Evolutionary conservation across 1,284 basidiomycete species (phyloP), one percentile per base, ranked within the genome.

Genomic region (Naganishia sp.): DNA sequence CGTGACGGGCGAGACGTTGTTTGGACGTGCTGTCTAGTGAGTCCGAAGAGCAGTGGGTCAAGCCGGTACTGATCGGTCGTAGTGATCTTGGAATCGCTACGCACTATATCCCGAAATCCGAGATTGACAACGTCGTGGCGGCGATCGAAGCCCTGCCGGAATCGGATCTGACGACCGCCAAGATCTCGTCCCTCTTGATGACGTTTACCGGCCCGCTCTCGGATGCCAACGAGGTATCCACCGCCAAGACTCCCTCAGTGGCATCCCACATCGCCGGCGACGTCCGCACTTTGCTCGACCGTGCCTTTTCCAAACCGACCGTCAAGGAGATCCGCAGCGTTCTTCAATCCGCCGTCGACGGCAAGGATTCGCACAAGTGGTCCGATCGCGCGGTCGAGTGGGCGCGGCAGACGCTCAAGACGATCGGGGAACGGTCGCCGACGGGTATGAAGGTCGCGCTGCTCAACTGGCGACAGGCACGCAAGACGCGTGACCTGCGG

Each of bases 51-150:
- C n/a, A 3, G 13, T 28, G 2, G 43, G 3, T 28, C 47, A 39
- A 65, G 56, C 58, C 64, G 60, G 15, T 11, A 28, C 17, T 51
- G 17, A 4, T 28, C 39, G 10, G 5, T 52, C n/a, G 42, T 68
- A 94, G 90, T 74, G 90, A 94, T 72, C 86, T 89, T 71, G 93
- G 94, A 43, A 84, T 96, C 71, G 93, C 94, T 1, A 95, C 94
- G 2, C 94, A 97, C 79, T 96, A 84, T 75, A 85, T 95, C 64
- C 87, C 90, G 6, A 87, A 90, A 31, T 82, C 87, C 64, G 84
- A 88, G 47, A 81, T 96, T 39, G 85, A 88, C 13, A 83, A 83
- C 47, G 84, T 96, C 43, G 55, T 66, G 0, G 17, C 58, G 11
- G 64, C 58, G 15, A 73, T 81, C 64, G 67, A 72, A 23, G 73